Evolutionary conservation across 495 filamentous ascomycete genomes (phyloP).

Genomic region (Aspergillus heteromorphus): DNA sequence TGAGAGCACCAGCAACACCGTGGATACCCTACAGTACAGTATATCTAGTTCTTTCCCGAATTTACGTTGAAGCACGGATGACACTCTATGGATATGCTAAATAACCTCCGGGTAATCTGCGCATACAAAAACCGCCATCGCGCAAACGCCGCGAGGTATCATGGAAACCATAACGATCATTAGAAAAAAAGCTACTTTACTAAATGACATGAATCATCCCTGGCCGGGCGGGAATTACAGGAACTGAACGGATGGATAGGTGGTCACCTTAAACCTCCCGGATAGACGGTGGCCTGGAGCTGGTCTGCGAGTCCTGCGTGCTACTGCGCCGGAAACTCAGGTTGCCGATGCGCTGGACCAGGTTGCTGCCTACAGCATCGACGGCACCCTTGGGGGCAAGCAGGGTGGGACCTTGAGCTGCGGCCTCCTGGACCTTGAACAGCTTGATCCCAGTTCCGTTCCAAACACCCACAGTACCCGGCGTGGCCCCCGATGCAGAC

Average conservation of each 20-base stretch:
- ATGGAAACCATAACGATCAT: slow-evolving; percentile 6
- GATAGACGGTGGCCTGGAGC: slow-evolving; percentile 27
- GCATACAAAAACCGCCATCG: background rate
- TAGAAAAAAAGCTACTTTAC: slow-evolving; percentile 4
- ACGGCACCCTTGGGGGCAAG: slow-evolving; percentile 85
- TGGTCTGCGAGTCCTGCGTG: slow-evolving; percentile 28
- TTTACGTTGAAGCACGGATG: too few species aligned
- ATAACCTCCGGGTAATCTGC: background rate
- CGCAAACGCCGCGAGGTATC: background rate
- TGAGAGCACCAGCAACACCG: background rate
- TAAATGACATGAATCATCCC: slow-evolving; percentile 4
- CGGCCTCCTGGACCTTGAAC: slow-evolving; percentile 84
- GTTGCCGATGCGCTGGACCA: slow-evolving; percentile 81
- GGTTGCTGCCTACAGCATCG: slow-evolving; percentile 88
- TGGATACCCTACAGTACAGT: too few species aligned
- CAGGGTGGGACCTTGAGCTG: slow-evolving; percentile 71
- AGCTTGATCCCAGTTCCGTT: slow-evolving; percentile 83
- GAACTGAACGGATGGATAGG: background rate
- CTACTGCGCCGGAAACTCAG: slow-evolving; percentile 53
- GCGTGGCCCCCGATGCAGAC: slow-evolving; percentile 40
- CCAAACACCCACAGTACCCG: slow-evolving; percentile 90
- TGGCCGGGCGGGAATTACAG: background rate
- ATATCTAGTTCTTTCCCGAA: too few species aligned
- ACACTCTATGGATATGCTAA: background rate
- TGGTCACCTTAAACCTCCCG: slow-evolving; percentile 31